A percentile compares a stretch with the other conserved stretches of the same genome.
phyloP scores from a whole-genome alignment of 179 eudicot species.

The Camellia oleifera region DNA sequence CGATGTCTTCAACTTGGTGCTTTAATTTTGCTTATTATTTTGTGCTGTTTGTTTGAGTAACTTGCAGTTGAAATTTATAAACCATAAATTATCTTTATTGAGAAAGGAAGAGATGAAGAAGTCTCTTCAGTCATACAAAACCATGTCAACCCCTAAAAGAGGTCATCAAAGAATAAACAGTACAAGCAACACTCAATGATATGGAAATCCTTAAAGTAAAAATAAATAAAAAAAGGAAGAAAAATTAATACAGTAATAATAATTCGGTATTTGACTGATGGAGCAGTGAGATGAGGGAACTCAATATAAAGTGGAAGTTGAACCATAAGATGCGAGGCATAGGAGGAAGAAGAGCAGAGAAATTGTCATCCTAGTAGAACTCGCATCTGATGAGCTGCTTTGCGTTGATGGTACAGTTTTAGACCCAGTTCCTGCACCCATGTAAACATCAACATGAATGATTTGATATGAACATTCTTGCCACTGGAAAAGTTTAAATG shows the following conservation, averaged over 20 bases:
- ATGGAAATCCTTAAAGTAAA: not conserved
- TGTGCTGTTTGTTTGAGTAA: not conserved
- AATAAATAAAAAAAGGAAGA: not conserved
- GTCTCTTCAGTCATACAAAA: conserved; percentile 11
- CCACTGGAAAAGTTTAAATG: too few species aligned
- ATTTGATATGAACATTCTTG: not conserved
- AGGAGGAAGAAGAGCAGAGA: conserved; percentile 29
- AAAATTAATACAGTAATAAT: not conserved
- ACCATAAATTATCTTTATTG: not conserved
- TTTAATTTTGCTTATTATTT: not conserved
- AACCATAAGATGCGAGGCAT: conserved; percentile 25
- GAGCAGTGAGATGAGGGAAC: not conserved
- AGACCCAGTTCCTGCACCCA: conserved; percentile 27
- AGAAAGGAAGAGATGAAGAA: not conserved
- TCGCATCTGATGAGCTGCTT: conserved; percentile 40
- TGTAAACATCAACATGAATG: not conserved
- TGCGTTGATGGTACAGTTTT: conserved; percentile 32
- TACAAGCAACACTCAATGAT: not conserved
- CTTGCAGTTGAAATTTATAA: not conserved
- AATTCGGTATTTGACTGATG: too few species aligned
- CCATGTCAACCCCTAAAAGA: not conserved
- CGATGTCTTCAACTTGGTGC: not conserved
- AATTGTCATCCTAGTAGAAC: conserved; percentile 22
- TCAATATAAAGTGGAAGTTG: conserved; percentile 16
- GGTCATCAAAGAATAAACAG: conserved; percentile 13